Evolutionary conservation across 306 rosid species (phyloP), one percentile per base, ranked within the genome.

Genomic region (Crataegus laevigata): DNA sequence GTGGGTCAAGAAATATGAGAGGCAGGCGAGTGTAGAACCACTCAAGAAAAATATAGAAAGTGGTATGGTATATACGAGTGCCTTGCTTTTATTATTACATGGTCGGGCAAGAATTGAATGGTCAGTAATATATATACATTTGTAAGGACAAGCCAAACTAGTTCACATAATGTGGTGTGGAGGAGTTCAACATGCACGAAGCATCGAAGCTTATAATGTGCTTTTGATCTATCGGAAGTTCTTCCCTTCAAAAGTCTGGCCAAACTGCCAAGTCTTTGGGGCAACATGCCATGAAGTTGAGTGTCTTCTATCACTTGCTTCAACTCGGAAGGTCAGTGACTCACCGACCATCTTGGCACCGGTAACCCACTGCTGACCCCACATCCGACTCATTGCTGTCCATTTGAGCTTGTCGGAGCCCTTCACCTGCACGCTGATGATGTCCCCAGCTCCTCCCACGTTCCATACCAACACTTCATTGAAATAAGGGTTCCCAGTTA

Each of bases 331-430:
- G 42, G 83, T 85, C 73, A 91, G 80, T 55, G 90, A 71, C 80
- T 91, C 91, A 4, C 92, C 93, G 0, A 21, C 69, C 81, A 91
- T 34, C 90, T 45, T 85, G 4, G 81, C 87, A 55, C 68, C 45
- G 4, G 89, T 84, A 52, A 72, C 76, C 98, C 98, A 94, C 75
- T 74, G 86, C 82, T 88, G 91, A 57, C 94, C 98, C 98, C 94
- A 94, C 79, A 42, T 45, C 25, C 93, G 30, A 76, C 42, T 69
- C 88, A 91, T 58, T 0, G 25, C 6, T 14, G 87, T 84, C 97
- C 97, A 94, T 71, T 84, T 57, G 18, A 79, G 84, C 4, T 91
- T 82, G 11, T 80, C 8, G 18, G 65, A 28, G 12, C 96, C 91
- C 82, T 86, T 91, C 82, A 94, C 96, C 21, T 72, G 80, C 34